These are phyloP conservation scores for Phytophthora palmivora DNA, from an alignment of 352 stramenopile species.

Conservation along the genomic window DNA sequence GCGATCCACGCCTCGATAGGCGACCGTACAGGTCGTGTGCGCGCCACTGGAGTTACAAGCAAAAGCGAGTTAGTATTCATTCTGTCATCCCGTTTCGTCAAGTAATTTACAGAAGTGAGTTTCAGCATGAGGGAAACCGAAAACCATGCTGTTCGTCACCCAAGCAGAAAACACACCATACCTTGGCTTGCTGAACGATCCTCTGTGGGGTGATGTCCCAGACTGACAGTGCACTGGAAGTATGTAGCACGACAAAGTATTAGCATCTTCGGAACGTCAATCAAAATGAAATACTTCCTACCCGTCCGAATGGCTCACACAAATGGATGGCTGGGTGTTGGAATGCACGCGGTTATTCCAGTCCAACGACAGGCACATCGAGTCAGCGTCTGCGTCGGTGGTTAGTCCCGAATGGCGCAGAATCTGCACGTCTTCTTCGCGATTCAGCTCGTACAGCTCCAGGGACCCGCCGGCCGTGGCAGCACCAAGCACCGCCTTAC, in stretches of 20 bases:
- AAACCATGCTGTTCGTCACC: neutral
- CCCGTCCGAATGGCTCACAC: slow-evolving; percentile 86
- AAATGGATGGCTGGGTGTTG: slow-evolving; percentile 61
- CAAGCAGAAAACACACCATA: slow-evolving; percentile 31
- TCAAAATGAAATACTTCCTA: slow-evolving; percentile 35
- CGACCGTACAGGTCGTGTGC: slow-evolving; percentile 77
- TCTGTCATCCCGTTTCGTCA: slow-evolving; percentile 7
- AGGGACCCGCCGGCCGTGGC: slow-evolving; percentile 71
- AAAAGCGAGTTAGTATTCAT: slow-evolving; percentile 23
- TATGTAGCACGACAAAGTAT: slow-evolving; percentile 8
- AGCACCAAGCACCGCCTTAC: slow-evolving; percentile 62
- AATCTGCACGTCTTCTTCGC: slow-evolving; percentile 4
- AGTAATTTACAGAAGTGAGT: slow-evolving; percentile 10
- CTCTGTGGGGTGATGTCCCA: slow-evolving; percentile 50
- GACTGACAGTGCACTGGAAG: slow-evolving; percentile 55
- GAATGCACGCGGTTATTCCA: slow-evolving; percentile 79
- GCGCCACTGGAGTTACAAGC: slow-evolving; percentile 57
- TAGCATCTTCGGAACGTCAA: slow-evolving; percentile 15
- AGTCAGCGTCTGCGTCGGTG: slow-evolving; percentile 41
- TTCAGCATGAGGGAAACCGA: slow-evolving; percentile 4
- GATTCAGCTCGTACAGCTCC: slow-evolving; percentile 65
- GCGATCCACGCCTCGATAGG: slow-evolving; percentile 87
- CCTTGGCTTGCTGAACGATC: slow-evolving; percentile 49
- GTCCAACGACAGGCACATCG: slow-evolving; percentile 88
- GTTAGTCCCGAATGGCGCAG: slow-evolving; percentile 48